phyloP scores from a whole-genome alignment of 352 stramenopile species.

The Lagenidium sp. region DNA sequence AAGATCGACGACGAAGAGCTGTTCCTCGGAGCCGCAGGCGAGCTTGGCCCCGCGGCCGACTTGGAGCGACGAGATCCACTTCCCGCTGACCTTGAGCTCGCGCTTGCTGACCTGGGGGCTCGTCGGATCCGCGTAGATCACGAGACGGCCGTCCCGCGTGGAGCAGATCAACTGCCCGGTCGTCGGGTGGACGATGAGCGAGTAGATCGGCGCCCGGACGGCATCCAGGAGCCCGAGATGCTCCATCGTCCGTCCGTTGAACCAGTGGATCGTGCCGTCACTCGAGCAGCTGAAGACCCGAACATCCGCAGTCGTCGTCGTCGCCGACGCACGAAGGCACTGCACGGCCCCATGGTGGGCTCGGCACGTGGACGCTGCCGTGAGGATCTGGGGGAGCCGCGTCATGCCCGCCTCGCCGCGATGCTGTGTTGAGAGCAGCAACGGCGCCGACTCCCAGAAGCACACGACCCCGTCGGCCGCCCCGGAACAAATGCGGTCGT shows the following conservation, averaged over 20 bases:
- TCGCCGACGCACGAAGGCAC: conserved; percentile 15
- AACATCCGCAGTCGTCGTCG: background rate
- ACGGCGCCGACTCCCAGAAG: conserved; percentile 31
- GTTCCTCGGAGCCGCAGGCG: conserved; percentile 46
- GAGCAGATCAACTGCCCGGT: conserved; percentile 37
- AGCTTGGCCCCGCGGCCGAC: conserved; percentile 22
- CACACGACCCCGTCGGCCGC: conserved; percentile 44
- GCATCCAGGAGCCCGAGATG: conserved; percentile 35
- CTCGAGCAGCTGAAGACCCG: conserved; percentile 65
- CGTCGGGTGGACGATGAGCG: conserved; percentile 17
- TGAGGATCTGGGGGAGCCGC: conserved; percentile 20
- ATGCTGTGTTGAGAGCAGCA: background rate
- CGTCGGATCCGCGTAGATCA: conserved; percentile 28
- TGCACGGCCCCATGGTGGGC: conserved; percentile 49
- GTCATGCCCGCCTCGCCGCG: conserved; percentile 27
- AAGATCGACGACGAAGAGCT: conserved; percentile 48
- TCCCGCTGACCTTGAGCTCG: conserved; percentile 31
- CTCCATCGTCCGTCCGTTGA: conserved; percentile 27
- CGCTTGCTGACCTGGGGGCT: conserved; percentile 6
- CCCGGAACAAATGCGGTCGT: conserved; percentile 30
- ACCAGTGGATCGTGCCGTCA: conserved; percentile 66
- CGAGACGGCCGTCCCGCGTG: conserved; percentile 50
- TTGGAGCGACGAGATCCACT: conserved; percentile 60
- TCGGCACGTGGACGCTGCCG: conserved; percentile 11
- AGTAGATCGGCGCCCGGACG: conserved; percentile 46